A percentile compares a stretch with the other conserved stretches of the same genome.
Evolutionary conservation across 208 protist species (phyloP).

Genomic region (Leishmania guyanensis): DNA sequence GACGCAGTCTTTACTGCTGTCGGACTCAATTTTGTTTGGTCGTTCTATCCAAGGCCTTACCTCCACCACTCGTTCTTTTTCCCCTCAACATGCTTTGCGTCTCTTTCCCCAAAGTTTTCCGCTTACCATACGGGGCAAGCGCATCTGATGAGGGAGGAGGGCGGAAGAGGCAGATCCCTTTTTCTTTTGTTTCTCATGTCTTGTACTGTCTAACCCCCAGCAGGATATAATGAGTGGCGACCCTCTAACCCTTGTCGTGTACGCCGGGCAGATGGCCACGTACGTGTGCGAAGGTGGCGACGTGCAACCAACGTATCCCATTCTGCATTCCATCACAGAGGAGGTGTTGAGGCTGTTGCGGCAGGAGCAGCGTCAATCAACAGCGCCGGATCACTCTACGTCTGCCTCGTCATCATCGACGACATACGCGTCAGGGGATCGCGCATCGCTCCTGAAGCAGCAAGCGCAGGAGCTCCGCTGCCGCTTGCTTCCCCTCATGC

Average conservation of each 20-base stretch:
- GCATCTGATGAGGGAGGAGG: background rate
- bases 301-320: conserved; percentile 40
- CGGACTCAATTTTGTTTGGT: background rate
- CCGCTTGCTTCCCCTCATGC: conserved; percentile 36
- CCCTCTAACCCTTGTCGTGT: conserved; percentile 28
- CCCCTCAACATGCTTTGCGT: background rate
- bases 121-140: background rate
- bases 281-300: conserved; percentile 50
- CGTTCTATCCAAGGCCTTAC: background rate
- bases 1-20: background rate
- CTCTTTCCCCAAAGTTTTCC: background rate
- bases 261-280: conserved; percentile 32
- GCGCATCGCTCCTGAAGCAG: background rate
- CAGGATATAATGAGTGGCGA: background rate
- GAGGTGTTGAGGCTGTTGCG: conserved; percentile 17
- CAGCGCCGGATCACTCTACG: background rate
- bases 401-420: background rate
- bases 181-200: conserved; percentile 21
- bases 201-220: background rate
- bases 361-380: background rate
- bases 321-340: conserved; percentile 23
- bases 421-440: background rate
- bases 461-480: background rate
- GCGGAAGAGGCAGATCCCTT: background rate
- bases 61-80: background rate